These are phyloP conservation scores for Coleophoma eucalyptorum DNA, from an alignment of 2,329 filamentous ascomycete species.

Conservation along the genomic window DNA sequence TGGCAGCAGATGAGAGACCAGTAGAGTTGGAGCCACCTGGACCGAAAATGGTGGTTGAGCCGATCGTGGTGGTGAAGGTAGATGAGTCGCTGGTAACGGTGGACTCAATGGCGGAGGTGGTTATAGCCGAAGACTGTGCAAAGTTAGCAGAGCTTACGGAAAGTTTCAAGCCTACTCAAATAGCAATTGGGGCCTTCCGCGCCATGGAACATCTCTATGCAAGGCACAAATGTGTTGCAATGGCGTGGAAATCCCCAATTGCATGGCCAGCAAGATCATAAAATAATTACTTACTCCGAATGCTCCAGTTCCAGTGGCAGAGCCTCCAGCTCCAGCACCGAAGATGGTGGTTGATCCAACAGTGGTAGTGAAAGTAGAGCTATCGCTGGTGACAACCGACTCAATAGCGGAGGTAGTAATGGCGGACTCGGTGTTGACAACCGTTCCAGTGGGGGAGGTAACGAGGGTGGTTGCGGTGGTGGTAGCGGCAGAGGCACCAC, in stretches of 20 bases:
- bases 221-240: no score
- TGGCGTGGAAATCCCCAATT: no score
- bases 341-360: constrained; percentile 22
- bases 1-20: constrained; percentile 6
- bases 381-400: constrained; percentile 14
- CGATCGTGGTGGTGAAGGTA: neutral
- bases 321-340: constrained; percentile 4
- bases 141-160: neutral
- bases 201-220: no score
- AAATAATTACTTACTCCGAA: neutral
- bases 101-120: constrained; percentile 3
- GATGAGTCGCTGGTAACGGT: neutral
- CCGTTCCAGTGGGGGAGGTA: constrained; percentile 3
- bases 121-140: neutral
- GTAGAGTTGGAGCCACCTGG: constrained; percentile 7
- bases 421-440: constrained; percentile 7
- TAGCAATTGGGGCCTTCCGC: no score
- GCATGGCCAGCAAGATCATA: no score
- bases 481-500: constrained; percentile 1
- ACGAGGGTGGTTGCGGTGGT: constrained; percentile 1
- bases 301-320: neutral
- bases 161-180: no score
- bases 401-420: constrained; percentile 21
- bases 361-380: constrained; percentile 16
- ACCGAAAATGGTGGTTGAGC: constrained; percentile 1